phyloP scores from a whole-genome alignment of 768 basidiomycete genomes.

The Suillus cothurnatus region DNA sequence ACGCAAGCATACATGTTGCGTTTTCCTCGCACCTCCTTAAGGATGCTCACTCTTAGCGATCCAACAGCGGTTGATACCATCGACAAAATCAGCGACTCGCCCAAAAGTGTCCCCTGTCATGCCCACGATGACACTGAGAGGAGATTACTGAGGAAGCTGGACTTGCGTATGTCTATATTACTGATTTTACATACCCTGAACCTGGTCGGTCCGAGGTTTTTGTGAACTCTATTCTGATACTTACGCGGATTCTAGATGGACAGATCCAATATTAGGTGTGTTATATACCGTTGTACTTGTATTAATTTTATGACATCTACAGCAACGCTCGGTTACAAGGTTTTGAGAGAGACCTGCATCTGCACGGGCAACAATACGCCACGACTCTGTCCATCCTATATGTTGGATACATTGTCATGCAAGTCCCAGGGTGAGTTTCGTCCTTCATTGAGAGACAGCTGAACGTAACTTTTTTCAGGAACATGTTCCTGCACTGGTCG shows the following conservation, averaged over 20 bases:
- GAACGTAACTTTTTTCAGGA: conserved; percentile 15
- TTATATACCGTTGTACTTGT: not conserved
- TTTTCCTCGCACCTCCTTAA: not conserved
- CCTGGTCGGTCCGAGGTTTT: not conserved
- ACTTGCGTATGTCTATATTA: not conserved
- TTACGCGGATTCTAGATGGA: not conserved
- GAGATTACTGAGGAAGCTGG: not conserved
- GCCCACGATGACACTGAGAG: not conserved
- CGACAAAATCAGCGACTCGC: not conserved
- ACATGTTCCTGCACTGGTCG: conserved; percentile 35
- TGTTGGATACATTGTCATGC: conserved; percentile 29
- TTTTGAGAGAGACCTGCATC: conserved; percentile 25
- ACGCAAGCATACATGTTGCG: not conserved
- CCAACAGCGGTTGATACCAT: not conserved
- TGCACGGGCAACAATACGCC: conserved; percentile 24
- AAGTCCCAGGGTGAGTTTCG: conserved; percentile 18
- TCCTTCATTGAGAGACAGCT: not conserved
- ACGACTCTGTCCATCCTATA: conserved; percentile 27
- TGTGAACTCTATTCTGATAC: not conserved
- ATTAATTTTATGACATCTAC: not conserved
- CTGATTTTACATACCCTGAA: not conserved
- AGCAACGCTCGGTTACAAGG: conserved; percentile 25
- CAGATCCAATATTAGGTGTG: not conserved
- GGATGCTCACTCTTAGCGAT: not conserved
- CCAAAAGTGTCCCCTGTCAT: not conserved